Evolutionary conservation across 345 rosid genomes (phyloP).

Genomic region (Lenwebbia sp.): DNA sequence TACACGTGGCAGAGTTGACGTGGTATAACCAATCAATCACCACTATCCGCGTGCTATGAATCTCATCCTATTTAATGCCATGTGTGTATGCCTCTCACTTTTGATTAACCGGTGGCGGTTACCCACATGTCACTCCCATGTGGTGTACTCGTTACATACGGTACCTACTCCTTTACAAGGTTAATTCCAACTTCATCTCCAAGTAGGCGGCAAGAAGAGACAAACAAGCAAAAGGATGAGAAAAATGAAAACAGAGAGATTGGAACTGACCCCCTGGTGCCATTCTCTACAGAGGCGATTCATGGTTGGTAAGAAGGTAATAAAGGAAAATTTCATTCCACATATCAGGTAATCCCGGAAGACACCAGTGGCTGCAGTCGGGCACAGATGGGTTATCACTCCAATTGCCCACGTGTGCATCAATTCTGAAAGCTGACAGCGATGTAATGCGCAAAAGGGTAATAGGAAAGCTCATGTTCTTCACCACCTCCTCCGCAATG

Average conservation of each 20-base stretch:
- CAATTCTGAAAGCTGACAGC: constrained; percentile 71
- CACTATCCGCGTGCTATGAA: neutral
- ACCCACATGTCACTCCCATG: neutral
- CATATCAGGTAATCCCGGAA: constrained; percentile 82
- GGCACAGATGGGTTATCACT: constrained; percentile 52
- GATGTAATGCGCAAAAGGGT: constrained; percentile 57
- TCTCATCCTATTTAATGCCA: neutral
- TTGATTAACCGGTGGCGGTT: neutral
- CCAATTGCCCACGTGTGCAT: constrained; percentile 83
- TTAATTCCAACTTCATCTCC: neutral
- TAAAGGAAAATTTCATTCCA: constrained; percentile 82
- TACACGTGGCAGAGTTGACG: neutral
- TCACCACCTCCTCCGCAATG: constrained; percentile 31
- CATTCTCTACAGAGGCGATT: neutral
- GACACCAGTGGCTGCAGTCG: constrained; percentile 96
- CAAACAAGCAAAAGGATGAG: neutral
- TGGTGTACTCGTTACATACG: neutral
- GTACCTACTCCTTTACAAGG: neutral
- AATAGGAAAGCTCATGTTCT: constrained; percentile 52
- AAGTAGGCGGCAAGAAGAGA: neutral
- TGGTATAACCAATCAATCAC: neutral
- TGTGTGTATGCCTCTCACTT: neutral
- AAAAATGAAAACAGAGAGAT: neutral
- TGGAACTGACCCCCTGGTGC: neutral
- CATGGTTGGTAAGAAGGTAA: constrained; percentile 11